A percentile compares a stretch with the other conserved stretches of the same genome.
These are phyloP conservation scores for Xylariaceae sp. DNA, from an alignment of 2,329 filamentous ascomycete species.

Conservation along the genomic window DNA sequence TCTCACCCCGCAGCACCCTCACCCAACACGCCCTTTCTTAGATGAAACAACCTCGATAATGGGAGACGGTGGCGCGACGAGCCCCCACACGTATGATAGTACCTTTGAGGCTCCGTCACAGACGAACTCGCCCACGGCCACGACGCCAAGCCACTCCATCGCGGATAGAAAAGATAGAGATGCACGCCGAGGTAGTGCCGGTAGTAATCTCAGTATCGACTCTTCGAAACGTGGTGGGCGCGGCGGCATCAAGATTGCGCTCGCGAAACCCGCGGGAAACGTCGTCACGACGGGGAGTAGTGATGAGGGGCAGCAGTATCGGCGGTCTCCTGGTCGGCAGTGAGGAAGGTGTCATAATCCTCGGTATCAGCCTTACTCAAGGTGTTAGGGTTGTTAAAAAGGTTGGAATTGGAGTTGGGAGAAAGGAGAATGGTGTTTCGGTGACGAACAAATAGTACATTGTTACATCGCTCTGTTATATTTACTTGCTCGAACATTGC, in stretches of 20 bases:
- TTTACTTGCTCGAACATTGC: too few species aligned
- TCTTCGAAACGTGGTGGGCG: constrained; percentile 33
- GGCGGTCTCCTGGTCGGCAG: too few species aligned
- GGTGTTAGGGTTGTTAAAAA: too few species aligned
- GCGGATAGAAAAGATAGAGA: not conserved
- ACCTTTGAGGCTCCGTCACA: too few species aligned
- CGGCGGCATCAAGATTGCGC: constrained; percentile 39
- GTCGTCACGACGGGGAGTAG: constrained; percentile 33
- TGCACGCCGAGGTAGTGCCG: constrained; percentile 26
- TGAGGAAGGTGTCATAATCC: too few species aligned
- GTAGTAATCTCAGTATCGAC: constrained; percentile 39
- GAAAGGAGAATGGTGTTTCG: too few species aligned
- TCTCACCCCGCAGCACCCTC: constrained; percentile 12
- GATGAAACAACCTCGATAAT: constrained; percentile 19
- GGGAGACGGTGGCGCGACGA: constrained; percentile 17
- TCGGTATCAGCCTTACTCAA: too few species aligned
- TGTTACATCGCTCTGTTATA: too few species aligned
- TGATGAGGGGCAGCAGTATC: constrained; percentile 18
- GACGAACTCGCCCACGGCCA: not conserved
- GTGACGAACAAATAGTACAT: too few species aligned
- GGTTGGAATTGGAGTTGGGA: too few species aligned
- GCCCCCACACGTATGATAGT: constrained; percentile 9
- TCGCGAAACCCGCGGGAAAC: constrained; percentile 33
- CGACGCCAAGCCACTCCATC: constrained; percentile 15
- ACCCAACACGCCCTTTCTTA: constrained; percentile 13